Evolutionary conservation across 2,329 filamentous ascomycete genomes (phyloP).

Genomic region (Pseudogymnoascus sp.): DNA sequence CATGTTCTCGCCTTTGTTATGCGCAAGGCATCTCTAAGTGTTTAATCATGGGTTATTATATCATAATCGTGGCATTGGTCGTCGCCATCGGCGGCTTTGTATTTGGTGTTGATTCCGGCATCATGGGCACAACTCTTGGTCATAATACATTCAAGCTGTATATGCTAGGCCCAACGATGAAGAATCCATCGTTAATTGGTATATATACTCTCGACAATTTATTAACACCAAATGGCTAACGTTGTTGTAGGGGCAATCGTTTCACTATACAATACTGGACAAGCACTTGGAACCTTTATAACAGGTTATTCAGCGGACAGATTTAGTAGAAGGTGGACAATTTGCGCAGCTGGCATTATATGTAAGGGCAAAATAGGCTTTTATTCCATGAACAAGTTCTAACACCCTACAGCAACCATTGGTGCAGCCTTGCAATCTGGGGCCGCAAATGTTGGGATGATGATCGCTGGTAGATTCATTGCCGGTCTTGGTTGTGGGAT

Average conservation of each 20-base stretch:
- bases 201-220: neutral
- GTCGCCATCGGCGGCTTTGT: conserved; percentile 23
- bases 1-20: neutral
- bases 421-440: conserved; percentile 6
- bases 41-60: conserved; percentile 17
- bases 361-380: conserved; percentile 15
- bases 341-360: conserved; percentile 26
- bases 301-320: conserved; percentile 30
- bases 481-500: conserved; percentile 1
- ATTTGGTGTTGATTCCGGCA: conserved; percentile 22
- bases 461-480: neutral
- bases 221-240: neutral
- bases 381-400: conserved; percentile 1
- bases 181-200: conserved; percentile 24
- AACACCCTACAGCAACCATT: conserved; percentile 1
- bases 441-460: conserved; percentile 6
- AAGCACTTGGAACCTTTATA: conserved; percentile 27
- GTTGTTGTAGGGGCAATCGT: conserved; percentile 26
- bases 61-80: conserved; percentile 20
- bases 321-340: conserved; percentile 32
- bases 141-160: conserved; percentile 29
- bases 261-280: conserved; percentile 30
- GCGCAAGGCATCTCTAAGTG: neutral
- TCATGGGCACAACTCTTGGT: conserved; percentile 30
- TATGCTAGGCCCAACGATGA: conserved; percentile 26